Evolutionary conservation across 352 stramenopile species (phyloP), one percentile per base, ranked within the genome.

Genomic region (Saprolegnia diclina): DNA sequence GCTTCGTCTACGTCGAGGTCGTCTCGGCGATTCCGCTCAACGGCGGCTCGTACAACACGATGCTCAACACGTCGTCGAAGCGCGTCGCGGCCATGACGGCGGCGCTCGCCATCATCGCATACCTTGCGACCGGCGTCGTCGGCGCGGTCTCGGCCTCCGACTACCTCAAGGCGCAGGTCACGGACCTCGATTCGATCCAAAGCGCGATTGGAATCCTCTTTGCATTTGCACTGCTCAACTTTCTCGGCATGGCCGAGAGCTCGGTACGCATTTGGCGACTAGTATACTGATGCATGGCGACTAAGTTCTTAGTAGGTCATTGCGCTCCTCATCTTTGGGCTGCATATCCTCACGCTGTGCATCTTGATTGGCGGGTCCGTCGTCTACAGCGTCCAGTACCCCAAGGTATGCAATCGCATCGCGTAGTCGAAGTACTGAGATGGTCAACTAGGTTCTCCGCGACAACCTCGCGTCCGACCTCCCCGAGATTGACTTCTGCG

Each of bases 21-120:
- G 92, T 97, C 56, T 94, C 78, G 21, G 91, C 90, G 9, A 86
- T 97, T 32, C 90, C 90, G 4, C 80, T 96, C 40, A 97, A 97
- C 65, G 91, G 91, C 32, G 91, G 90, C 14, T 93, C 88, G 11
- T 97, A 97, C 75, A 97, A 97, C 63, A 82, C 96, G 24, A 73
- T 97, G 45, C 79, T 97, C 21, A 97, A 97, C 72, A 94, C 88
- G 10, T 97, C 90, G 24, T 94, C 81, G 55, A 97, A 97, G 78
- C 74, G 79, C 66, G 82, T 90, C 26, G 91, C 91, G n/a, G 89
- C 88, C 0, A 81, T 96, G 18, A 91, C 91, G 11, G 91, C 91
- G 5, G 87, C 87, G 0, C 83, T 97, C 37, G 87, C 88, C 7
- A 89, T 97, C 68, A 95, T 97, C 71, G 92, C 88, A 26, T 97